Base-by-base conservation (phyloP, 805 yeast genomes). In the Saccharomycopsis sp. region DNA sequence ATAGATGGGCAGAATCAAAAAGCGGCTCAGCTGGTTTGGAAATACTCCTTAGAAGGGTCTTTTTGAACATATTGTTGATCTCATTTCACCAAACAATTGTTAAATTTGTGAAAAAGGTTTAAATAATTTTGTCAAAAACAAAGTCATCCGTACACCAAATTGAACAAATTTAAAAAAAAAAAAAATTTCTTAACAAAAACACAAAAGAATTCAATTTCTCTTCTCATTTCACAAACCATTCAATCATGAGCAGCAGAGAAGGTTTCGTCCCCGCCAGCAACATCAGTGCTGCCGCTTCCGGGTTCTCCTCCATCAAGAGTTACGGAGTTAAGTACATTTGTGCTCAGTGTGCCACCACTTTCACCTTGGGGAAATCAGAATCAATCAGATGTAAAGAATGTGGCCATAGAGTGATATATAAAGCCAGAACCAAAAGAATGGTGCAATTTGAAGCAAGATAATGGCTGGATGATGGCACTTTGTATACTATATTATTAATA, bases 331-430 rank as follows among this genome's bases (percentile, higher is more conserved):
- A 82, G 55, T 89, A 89, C 64, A 79, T 87, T 58, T 89, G 98
- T 63, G 95, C 97, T 33, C 92, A 86, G 67, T 92, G 98, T 64
- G 95, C 96, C 6, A 75, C 88, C 41, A 78, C 80, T 40, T 81
- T 88, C 52, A 76, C 94, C 2, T 73, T 92, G 51, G 79, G 86
- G 40, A 86, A 89, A 64, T 85, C 83, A 52, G 98, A 92, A 61
- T 95, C 97, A 23, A 95, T 92, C 49, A 83, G 97, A 67, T 92
- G 98, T 67, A 88, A 87, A 64, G 95, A 88, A 52, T 92, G 98
- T 64, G 98, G 98, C 49, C 97, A 92, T 67, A 81, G 98, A 66
- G 96, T 92, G 46, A 69, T 92, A 48, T 85, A 89, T 69, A 92
- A 92, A 69, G 95, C 96, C 47, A 81, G 98, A 69, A 89, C 97